Percentiles rank a stretch among this genome's conserved stretches.
phyloP scores from a whole-genome alignment of 2,329 filamentous ascomycete species.

The Xylaria digitata region DNA sequence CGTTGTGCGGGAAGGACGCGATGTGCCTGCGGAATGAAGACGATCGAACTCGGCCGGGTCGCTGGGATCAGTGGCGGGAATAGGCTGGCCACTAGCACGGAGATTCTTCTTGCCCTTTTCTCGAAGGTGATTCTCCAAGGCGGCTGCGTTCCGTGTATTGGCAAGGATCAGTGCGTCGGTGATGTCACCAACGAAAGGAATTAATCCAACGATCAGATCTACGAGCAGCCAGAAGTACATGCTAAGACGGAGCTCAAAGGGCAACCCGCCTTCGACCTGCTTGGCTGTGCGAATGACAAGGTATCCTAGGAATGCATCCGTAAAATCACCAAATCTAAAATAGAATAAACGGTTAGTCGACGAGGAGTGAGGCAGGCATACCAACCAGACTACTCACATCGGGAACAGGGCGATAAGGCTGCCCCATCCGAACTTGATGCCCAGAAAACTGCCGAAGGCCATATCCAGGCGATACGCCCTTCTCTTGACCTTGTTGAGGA shows the following conservation, averaged over 20 bases:
- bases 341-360: slow-evolving; percentile 36
- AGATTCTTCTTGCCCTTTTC: slow-evolving; percentile 72
- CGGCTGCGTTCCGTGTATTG: slow-evolving; percentile 79
- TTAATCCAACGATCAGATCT: slow-evolving; percentile 78
- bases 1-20: slow-evolving; percentile 8
- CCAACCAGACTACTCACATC: slow-evolving; percentile 66
- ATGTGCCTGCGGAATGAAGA: slow-evolving; percentile 38
- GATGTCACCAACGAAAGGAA: slow-evolving; percentile 82
- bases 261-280: slow-evolving; percentile 81
- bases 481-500: slow-evolving; percentile 87
- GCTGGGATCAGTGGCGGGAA: slow-evolving; percentile 63
- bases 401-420: slow-evolving; percentile 87
- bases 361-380: not conserved
- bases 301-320: slow-evolving; percentile 79
- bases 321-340: slow-evolving; percentile 75
- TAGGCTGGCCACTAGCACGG: slow-evolving; percentile 57
- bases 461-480: slow-evolving; percentile 88
- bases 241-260: slow-evolving; percentile 65
- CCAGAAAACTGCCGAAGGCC: slow-evolving; percentile 82
- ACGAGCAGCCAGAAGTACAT: slow-evolving; percentile 86
- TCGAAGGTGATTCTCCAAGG: slow-evolving; percentile 75
- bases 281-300: slow-evolving; percentile 79
- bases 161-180: slow-evolving; percentile 78
- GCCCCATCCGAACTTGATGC: slow-evolving; percentile 89
- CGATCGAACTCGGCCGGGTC: slow-evolving; percentile 65